Evolutionary conservation across 1,284 basidiomycete species (phyloP).

Genomic region (Stygiomarasmius scandens): DNA sequence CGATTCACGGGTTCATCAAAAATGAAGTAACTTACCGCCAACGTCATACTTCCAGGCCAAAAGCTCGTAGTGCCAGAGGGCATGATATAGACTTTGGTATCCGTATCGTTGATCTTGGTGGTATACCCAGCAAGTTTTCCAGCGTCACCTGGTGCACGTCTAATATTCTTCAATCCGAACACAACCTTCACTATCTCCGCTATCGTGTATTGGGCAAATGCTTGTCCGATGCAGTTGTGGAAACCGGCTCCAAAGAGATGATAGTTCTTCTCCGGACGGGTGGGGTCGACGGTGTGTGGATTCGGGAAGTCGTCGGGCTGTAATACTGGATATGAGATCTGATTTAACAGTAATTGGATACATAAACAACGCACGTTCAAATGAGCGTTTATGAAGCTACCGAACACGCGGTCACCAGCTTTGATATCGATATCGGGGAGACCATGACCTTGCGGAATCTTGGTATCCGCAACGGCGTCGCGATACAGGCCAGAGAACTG

Average conservation of each 20-base stretch:
- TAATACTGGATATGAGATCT: slow-evolving; percentile 8
- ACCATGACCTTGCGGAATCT: slow-evolving; percentile 41
- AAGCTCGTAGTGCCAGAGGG: no score
- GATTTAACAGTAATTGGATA: neutral
- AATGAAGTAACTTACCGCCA: no score
- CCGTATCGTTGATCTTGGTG: slow-evolving; percentile 26
- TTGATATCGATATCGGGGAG: slow-evolving; percentile 40
- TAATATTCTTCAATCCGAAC: slow-evolving; percentile 47
- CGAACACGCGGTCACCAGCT: slow-evolving; percentile 47
- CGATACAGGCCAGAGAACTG: slow-evolving; percentile 50
- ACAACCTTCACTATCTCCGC: slow-evolving; percentile 47
- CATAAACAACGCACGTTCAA: slow-evolving; percentile 41
- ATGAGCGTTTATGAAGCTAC: slow-evolving; percentile 52
- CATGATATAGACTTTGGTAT: slow-evolving; percentile 28
- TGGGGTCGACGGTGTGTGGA: slow-evolving; percentile 42
- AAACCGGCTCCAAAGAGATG: slow-evolving; percentile 48
- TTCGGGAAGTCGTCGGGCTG: slow-evolving; percentile 48
- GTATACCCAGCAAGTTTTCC: slow-evolving; percentile 41
- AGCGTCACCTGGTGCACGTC: slow-evolving; percentile 43
- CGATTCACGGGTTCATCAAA: no score
- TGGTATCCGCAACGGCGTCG: slow-evolving; percentile 37
- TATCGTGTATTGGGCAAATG: slow-evolving; percentile 41
- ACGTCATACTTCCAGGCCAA: no score
- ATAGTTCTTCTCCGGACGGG: slow-evolving; percentile 38
- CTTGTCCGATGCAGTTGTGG: slow-evolving; percentile 44